Conservation (phyloP, 2,329 filamentous ascomycete species). For the Apiospora kogelbergensis region DNA sequence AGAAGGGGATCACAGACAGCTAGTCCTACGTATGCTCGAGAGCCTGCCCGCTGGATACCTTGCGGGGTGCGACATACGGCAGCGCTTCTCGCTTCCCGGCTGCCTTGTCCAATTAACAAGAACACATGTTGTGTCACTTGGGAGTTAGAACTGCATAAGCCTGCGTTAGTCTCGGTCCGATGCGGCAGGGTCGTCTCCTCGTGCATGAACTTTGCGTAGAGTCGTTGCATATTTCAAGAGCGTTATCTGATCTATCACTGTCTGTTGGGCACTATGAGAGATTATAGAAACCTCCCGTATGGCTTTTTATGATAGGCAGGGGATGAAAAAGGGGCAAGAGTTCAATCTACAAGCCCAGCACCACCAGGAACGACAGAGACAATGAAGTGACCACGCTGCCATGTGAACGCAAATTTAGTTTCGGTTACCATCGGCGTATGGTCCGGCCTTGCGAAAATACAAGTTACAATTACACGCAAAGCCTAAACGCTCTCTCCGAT, state of each 20-base stretch:
- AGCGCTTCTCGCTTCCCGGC: neutral
- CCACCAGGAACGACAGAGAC: neutral
- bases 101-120: neutral
- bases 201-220: neutral
- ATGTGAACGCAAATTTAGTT: neutral
- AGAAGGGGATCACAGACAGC: neutral
- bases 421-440: slow-evolving; percentile 3
- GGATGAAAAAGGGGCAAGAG: neutral
- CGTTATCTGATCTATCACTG: neutral
- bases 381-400: neutral
- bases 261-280: neutral
- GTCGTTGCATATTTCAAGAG: neutral
- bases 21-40: neutral
- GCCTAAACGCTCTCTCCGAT: neutral
- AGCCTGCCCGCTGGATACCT: neutral
- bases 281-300: no score
- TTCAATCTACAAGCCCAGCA: neutral
- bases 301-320: neutral
- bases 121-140: neutral
- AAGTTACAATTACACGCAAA: neutral
- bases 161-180: slow-evolving; percentile 1
- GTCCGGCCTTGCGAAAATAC: neutral
- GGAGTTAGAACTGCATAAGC: neutral
- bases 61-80: neutral
- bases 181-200: neutral